A percentile compares a stretch with the other conserved stretches of the same genome.
Conservation (phyloP, 1,284 basidiomycete species). For the Amylostereum areolatum region DNA sequence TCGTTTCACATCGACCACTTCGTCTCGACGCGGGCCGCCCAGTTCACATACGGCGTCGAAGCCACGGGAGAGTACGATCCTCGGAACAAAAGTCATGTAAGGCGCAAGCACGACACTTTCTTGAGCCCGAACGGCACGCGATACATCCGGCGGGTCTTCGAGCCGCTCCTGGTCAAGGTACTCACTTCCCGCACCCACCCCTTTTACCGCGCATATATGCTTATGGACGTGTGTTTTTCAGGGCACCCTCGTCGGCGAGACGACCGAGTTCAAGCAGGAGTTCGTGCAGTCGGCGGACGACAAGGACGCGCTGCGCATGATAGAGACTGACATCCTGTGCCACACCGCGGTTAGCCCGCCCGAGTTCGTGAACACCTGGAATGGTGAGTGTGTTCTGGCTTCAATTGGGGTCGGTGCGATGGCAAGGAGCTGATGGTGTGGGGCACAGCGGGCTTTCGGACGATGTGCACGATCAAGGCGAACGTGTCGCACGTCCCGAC, state of each 20-base stretch:
- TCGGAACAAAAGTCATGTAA: neutral
- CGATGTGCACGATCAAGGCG: neutral
- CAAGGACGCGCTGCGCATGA: neutral
- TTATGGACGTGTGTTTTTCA: neutral
- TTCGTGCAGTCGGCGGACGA: neutral
- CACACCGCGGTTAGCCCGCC: neutral
- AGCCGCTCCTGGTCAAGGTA: neutral
- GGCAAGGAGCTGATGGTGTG: neutral
- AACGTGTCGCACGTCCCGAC: neutral
- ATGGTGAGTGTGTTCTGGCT: neutral
- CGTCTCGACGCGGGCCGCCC: constrained; percentile 40
- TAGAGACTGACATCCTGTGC: neutral
- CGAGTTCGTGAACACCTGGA: neutral
- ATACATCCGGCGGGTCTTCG: neutral
- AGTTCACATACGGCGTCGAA: constrained; percentile 27
- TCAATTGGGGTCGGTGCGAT: neutral
- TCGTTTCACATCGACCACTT: constrained; percentile 46
- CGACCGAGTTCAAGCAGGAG: neutral
- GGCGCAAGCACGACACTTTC: neutral
- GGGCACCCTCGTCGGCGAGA: neutral
- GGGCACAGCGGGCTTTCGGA: neutral
- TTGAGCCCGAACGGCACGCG: neutral
- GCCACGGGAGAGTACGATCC: neutral
- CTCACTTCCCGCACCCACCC: neutral
- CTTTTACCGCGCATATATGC: no score